A percentile compares a stretch with the other conserved stretches of the same genome.
These are phyloP conservation scores for Boletus reticuloceps DNA, from an alignment of 768 basidiomycete species.

Conservation along the genomic window DNA sequence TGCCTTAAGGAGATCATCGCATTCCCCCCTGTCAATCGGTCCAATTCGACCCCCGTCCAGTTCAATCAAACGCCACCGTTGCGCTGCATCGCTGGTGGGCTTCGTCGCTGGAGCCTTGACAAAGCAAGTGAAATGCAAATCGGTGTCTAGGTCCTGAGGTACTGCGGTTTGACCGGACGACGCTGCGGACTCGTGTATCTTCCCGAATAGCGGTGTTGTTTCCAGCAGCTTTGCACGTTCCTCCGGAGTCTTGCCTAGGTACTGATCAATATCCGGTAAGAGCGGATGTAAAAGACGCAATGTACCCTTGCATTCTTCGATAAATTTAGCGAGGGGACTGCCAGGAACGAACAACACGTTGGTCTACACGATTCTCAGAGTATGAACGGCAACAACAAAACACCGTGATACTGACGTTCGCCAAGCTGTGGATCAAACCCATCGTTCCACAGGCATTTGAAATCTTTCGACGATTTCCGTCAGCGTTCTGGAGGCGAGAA, in stretches of 20 bases:
- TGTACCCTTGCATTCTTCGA: conserved; percentile 59
- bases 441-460: conserved; percentile 88
- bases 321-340: conserved; percentile 64
- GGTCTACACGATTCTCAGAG: conserved; percentile 38
- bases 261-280: not conserved
- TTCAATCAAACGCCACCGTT: conserved; percentile 61
- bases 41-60: conserved; percentile 78
- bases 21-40: conserved; percentile 77
- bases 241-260: conserved; percentile 59
- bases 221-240: conserved; percentile 77
- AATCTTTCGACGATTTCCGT: conserved; percentile 46
- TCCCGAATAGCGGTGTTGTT: conserved; percentile 69
- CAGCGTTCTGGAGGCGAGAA: not conserved
- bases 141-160: conserved; percentile 62
- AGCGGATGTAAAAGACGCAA: not conserved
- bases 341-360: conserved; percentile 52
- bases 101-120: conserved; percentile 58
- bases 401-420: conserved; percentile 55
- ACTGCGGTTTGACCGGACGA: conserved; percentile 65
- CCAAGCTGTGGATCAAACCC: conserved; percentile 77
- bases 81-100: conserved; percentile 14
- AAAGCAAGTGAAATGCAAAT: conserved; percentile 88
- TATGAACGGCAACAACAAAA: conserved; percentile 4
- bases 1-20: conserved; percentile 57
- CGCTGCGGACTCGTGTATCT: conserved; percentile 74